Evolutionary conservation across 345 rosid genomes (phyloP).

Genomic region (Euphorbia tirucalli): DNA sequence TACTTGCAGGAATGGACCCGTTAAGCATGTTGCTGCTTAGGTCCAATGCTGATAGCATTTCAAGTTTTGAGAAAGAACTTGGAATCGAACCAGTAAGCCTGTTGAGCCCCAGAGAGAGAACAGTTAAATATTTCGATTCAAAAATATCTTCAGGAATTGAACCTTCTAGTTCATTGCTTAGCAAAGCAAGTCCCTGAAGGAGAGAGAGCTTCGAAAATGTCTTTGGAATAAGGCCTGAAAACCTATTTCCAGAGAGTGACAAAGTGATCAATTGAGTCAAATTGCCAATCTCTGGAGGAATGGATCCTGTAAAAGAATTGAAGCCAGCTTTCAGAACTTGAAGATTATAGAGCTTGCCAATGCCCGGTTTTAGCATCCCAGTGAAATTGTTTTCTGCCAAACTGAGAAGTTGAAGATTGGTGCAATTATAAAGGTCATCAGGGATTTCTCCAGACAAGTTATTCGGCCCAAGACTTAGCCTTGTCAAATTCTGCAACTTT

Average conservation of each 20-base stretch:
- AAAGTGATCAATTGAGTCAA: conserved; percentile 44
- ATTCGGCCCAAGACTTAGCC: conserved; percentile 42
- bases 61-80: conserved; percentile 48
- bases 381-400: conserved; percentile 51
- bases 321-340: conserved; percentile 24
- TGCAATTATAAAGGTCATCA: conserved; percentile 71
- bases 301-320: conserved; percentile 60
- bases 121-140: conserved; percentile 53
- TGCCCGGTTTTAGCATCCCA: conserved; percentile 53
- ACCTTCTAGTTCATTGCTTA: conserved; percentile 52
- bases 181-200: conserved; percentile 64
- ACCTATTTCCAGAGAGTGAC: conserved; percentile 45
- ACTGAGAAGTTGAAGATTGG: conserved; percentile 34
- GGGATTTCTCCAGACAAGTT: conserved; percentile 67
- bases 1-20: conserved; percentile 65
- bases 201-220: conserved; percentile 58
- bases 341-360: conserved; percentile 59
- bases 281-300: conserved; percentile 69
- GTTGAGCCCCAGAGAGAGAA: conserved; percentile 52
- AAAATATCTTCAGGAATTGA: conserved; percentile 52
- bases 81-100: conserved; percentile 60
- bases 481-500: conserved; percentile 46
- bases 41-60: conserved; percentile 48
- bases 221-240: conserved; percentile 58
- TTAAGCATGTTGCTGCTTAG: conserved; percentile 61